Evolutionary conservation across 192 early-diverging fungal species (phyloP).

Genomic region (Coemansia sp.): DNA sequence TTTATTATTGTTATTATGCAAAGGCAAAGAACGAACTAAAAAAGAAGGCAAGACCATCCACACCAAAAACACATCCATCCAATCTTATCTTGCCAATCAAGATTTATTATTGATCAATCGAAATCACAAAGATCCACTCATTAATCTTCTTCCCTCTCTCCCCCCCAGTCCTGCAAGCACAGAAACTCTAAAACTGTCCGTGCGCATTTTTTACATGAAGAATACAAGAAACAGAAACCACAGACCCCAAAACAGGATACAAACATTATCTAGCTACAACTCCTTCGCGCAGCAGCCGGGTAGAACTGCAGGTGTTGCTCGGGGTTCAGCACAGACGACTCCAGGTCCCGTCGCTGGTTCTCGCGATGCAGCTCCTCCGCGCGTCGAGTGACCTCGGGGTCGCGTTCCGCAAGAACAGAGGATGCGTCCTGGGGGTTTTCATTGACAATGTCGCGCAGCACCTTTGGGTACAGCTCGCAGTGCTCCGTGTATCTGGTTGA

Average conservation of each 20-base stretch:
- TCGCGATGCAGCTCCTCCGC: slow-evolving; percentile 25
- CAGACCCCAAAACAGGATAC: background rate
- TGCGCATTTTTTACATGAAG: too few relatives aligned
- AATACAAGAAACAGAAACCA: too few relatives aligned
- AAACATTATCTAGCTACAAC: background rate
- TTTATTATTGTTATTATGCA: too few relatives aligned
- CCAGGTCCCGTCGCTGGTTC: slow-evolving; percentile 7
- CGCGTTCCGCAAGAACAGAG: slow-evolving; percentile 19
- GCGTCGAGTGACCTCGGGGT: slow-evolving; percentile 24
- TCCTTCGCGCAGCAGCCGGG: slow-evolving; percentile 23
- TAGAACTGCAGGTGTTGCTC: slow-evolving; percentile 30
- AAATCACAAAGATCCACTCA: too few relatives aligned
- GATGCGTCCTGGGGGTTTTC: slow-evolving; percentile 23
- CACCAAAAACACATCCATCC: too few relatives aligned
- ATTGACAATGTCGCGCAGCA: slow-evolving; percentile 46
- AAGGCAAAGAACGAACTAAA: too few relatives aligned
- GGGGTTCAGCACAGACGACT: slow-evolving; percentile 10
- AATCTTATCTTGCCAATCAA: too few relatives aligned
- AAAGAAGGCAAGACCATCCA: too few relatives aligned
- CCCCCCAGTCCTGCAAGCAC: too few relatives aligned
- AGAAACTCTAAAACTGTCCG: too few relatives aligned
- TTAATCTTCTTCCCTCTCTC: too few relatives aligned
- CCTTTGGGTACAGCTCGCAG: slow-evolving; percentile 51
- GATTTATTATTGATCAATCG: too few relatives aligned
- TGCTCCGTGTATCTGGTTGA: slow-evolving; percentile 24